Base-by-base conservation (phyloP, 73 alveolate genomes). In the Blepharisma japonicum region DNA sequence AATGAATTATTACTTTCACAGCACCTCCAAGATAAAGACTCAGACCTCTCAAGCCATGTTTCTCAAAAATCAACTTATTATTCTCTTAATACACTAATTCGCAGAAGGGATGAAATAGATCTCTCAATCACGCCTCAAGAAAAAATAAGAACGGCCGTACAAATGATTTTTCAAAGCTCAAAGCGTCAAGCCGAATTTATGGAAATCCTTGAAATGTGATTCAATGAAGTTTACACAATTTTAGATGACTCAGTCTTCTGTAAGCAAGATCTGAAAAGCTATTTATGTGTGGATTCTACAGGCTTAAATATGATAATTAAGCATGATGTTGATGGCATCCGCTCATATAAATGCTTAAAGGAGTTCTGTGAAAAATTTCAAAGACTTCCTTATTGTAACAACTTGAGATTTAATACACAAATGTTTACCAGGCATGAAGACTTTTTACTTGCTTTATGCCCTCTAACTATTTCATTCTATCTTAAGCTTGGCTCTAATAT, bases 261-360 rank as follows among this genome's bases (percentile, higher is more conserved):
- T 8, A 39, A 8, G 11, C 47, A 61, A 61, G 74, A 61, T 5
- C 46, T 61, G 47, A n/a, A 39, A 25, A 61, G 47, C 23, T 9
- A 20, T 14, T n/a, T 61, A 9, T 61, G 47, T 9, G 18, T 61
- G 4, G 74, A 61, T 25, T 61, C 74, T 14, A 20, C 74, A 18
- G 74, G 74, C 18, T 14, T 2, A n/a, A 61, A 39, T 61, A n/a
- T 61, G 18, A 61, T 25, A 14, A 61, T 61, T 2, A 61, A 61
- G 47, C 74, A 61, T 61, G 74, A 61, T 14, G 4, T 61, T 48
- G 74, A 61, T 25, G 74, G 74, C 11, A n/a, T 61, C 46, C 39
- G 74, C n/a, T 14, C 47, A 1, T 61, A 14, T 61, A 39, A 61
- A 61, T 14, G 46, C 2, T 8, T 61, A 9, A 39, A n/a, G 4